Evolutionary conservation across 352 stramenopile genomes (phyloP), one percentile per base, ranked within the genome.

Genomic region (Phytopythium delawarense): DNA sequence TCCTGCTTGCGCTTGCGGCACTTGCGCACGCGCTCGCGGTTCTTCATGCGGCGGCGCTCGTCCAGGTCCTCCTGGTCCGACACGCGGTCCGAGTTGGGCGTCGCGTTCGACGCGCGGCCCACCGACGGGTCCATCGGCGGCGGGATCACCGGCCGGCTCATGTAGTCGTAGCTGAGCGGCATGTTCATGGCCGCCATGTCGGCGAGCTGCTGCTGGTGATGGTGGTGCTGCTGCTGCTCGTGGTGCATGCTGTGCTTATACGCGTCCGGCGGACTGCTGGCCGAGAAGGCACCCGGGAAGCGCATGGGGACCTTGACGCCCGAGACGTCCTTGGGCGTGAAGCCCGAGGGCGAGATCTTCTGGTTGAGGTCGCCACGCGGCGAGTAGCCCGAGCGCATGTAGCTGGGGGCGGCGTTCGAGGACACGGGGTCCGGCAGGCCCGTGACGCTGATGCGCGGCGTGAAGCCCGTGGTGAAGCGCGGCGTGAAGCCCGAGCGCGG

Each of bases 1-100:
- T 95, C 87, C 58, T 95, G 87, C 65, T 95, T 95, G 59, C 84
- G 84, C 69, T 95, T 95, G 50, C 87, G 82, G 69, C 84, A 95
- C 75, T 95, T 95, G 75, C 87, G 87, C 35, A 95, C 87, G 49
- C 84, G 84, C 70, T 95, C 87, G 32, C 87, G 84, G 72, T 95
- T 95, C 70, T 94, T 95, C 84, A 94, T 92, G 54, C 86, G 81
- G 18, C 86, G 86, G 21, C 83, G 84, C 60, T 92, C 86, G 51
- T 94, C 86, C n/a, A 94, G 57, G 52, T 94, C 86, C 32, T 93
- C 84, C 55, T 86, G 80, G 61, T 92, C 83, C 4, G 78, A 87
- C 23, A 76, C 72, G 32, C 74, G 75, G 53, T 92, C 84, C 37
- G 84, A 94, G 60, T 80, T 78, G 9, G 84, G 80, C 35, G 78